Evolutionary conservation across 495 filamentous ascomycete genomes (phyloP).

Genomic region (Saxophila tyrrhenica): DNA sequence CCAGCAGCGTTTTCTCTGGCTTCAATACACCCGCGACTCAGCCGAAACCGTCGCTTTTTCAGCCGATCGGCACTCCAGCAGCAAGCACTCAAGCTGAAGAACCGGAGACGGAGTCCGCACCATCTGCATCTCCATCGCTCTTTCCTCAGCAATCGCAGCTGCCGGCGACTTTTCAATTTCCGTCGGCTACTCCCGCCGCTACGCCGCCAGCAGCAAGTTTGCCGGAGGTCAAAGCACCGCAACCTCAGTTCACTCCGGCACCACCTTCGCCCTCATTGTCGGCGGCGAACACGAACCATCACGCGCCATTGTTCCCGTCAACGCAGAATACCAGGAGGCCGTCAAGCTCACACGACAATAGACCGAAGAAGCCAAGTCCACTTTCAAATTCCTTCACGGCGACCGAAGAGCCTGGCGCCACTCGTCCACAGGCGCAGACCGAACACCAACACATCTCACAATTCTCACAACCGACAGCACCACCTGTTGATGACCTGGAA

Average conservation of each 20-base stretch:
- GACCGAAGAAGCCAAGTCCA: conserved; percentile 14
- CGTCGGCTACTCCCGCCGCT: background rate
- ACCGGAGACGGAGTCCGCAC: background rate
- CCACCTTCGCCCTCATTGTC: background rate
- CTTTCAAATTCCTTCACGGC: conserved; percentile 11
- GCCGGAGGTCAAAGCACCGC: background rate
- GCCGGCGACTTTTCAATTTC: background rate
- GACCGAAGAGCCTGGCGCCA: conserved; percentile 3
- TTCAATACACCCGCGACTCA: background rate
- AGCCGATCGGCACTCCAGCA: background rate
- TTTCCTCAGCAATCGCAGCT: background rate
- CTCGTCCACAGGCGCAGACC: background rate
- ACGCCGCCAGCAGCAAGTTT: background rate
- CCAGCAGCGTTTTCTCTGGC: background rate
- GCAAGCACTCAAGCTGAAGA: background rate
- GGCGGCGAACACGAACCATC: background rate
- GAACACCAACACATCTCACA: background rate
- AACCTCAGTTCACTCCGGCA: conserved; percentile 5
- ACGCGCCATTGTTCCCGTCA: background rate
- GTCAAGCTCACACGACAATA: conserved; percentile 1
- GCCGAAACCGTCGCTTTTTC: background rate
- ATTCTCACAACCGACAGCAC: background rate
- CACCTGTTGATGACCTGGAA: background rate
- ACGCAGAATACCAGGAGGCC: background rate
- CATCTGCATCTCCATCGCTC: background rate